Evolutionary conservation across 352 stramenopile genomes (phyloP).

Genomic region (Phytophthora agathidicida): DNA sequence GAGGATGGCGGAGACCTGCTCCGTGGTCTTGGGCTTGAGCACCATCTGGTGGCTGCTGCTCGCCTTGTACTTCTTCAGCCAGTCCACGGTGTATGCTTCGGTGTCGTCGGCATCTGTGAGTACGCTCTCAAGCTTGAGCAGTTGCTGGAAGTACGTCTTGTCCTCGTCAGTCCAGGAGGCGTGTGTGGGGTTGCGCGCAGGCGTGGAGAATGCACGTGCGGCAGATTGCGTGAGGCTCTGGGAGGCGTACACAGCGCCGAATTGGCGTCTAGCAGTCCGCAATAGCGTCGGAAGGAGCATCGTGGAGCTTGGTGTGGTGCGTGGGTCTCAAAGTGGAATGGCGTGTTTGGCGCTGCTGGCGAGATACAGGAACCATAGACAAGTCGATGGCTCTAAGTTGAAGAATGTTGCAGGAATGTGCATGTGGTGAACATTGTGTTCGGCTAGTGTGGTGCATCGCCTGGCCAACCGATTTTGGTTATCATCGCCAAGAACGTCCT

Average conservation of each 20-base stretch:
- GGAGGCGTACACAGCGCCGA: slow-evolving; percentile 1
- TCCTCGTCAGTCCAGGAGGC: slow-evolving; percentile 69
- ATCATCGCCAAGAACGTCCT: slow-evolving; percentile 11
- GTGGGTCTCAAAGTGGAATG: slow-evolving; percentile 16
- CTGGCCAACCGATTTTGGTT: slow-evolving; percentile 27
- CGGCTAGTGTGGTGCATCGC: neutral
- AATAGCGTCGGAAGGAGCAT: slow-evolving; percentile 33
- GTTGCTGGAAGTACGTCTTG: slow-evolving; percentile 64
- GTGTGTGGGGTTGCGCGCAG: slow-evolving; percentile 48
- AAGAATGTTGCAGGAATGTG: slow-evolving; percentile 22
- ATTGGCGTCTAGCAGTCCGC: slow-evolving; percentile 15
- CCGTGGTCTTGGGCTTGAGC: slow-evolving; percentile 87
- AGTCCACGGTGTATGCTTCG: slow-evolving; percentile 77
- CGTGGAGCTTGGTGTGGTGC: neutral
- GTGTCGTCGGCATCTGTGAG: slow-evolving; percentile 77
- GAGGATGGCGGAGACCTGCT: slow-evolving; percentile 90
- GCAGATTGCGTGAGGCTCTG: neutral
- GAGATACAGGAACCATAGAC: slow-evolving; percentile 8
- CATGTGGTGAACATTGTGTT: slow-evolving; percentile 10
- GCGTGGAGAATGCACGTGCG: slow-evolving; percentile 32
- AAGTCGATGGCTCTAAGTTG: slow-evolving; percentile 19
- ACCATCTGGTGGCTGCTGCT: slow-evolving; percentile 71
- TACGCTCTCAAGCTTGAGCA: slow-evolving; percentile 67
- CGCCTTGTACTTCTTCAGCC: slow-evolving; percentile 87
- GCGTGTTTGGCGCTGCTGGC: no score